Base-by-base conservation (phyloP, 129 eudicot genomes). In the Chrysanthemum lavandulifolium region DNA sequence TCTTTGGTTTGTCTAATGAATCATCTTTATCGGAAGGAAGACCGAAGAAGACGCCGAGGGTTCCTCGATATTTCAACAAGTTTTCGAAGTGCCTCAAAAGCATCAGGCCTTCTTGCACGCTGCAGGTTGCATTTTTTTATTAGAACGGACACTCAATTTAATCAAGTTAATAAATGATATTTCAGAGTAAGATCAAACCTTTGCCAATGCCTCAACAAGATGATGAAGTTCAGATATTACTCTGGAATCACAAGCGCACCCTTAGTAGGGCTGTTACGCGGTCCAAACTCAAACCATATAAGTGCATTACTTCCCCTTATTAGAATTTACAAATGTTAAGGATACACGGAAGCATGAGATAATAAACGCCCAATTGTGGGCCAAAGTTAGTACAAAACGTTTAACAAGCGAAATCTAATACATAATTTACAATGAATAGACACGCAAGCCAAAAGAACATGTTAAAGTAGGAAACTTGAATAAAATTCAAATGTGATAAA, bases 21-120 rank as follows among this genome's bases (percentile, higher is more conserved):
- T 90, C 97, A 50, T 92, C 98, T 70, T 85, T 87, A 47, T 73
- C 88, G 57, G 43, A 71, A 25, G 47, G 47, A 40, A 40, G 47
- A 40, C 47, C 47, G 47, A 40, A 40, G 47, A 40, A 40, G 47
- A 40, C 8, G 47, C 47, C 7, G 47, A 40, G 10, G 98, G 96
- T 92, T 92, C 80, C 81, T 89, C 29, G 87, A 92, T 78, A 82
- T 78, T 74, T 89, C 96, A 68, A 90, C 89, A 69, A 94, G 82
- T 49, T 86, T 91, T 71, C 83, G 96, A 70, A 90, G 81, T 8
- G 91, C 86, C 80, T 94, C 99, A 13, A 97, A 91, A 69, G 99
- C 88, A 31, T 89, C 99, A 70, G 97, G 96, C 87, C 96, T 88
- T 62, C 91, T 82, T 16, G 97, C 96, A 79, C 88, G 85, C 99